Percentiles rank a stretch among this genome's conserved stretches.
These are phyloP conservation scores for Penicillium capsulatum DNA, from an alignment of 2,329 filamentous ascomycete genomes.

Conservation along the genomic window DNA sequence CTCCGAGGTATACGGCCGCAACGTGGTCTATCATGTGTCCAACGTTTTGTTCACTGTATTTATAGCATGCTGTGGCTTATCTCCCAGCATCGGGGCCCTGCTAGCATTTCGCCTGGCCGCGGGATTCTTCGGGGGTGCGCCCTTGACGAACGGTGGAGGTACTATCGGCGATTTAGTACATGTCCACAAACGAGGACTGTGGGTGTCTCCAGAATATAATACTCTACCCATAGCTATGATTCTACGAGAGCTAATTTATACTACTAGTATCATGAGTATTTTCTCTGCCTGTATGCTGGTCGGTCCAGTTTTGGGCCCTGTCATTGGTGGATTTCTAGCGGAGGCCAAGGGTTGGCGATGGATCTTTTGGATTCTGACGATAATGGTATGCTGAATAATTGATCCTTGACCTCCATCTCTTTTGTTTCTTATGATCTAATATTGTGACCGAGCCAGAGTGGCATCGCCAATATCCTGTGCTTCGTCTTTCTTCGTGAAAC, in stretches of 20 bases:
- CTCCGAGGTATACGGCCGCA: neutral
- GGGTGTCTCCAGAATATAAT: neutral
- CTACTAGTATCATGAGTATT: conserved; percentile 54
- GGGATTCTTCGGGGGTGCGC: conserved; percentile 59
- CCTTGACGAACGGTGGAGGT: conserved; percentile 63
- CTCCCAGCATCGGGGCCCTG: neutral
- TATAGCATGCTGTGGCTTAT: neutral
- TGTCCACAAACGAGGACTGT: conserved; percentile 47
- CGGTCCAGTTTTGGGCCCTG: conserved; percentile 36
- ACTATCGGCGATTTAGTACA: conserved; percentile 62
- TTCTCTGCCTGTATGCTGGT: conserved; percentile 46
- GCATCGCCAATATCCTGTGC: conserved; percentile 20
- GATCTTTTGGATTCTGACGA: conserved; percentile 41
- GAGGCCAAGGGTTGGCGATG: conserved; percentile 36
- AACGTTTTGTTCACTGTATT: neutral
- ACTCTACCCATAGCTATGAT: no score
- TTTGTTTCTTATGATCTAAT: neutral
- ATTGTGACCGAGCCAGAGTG: conserved; percentile 14
- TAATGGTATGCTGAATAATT: conserved; percentile 33
- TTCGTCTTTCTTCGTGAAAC: conserved; percentile 29
- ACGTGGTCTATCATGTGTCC: neutral
- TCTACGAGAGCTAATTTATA: no score
- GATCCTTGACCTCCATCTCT: no score
- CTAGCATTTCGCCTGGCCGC: conserved; percentile 56
- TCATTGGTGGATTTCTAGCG: conserved; percentile 34